Conservation (phyloP, 139 green algal species). For the Chlamydomonas sphaeroides region DNA sequence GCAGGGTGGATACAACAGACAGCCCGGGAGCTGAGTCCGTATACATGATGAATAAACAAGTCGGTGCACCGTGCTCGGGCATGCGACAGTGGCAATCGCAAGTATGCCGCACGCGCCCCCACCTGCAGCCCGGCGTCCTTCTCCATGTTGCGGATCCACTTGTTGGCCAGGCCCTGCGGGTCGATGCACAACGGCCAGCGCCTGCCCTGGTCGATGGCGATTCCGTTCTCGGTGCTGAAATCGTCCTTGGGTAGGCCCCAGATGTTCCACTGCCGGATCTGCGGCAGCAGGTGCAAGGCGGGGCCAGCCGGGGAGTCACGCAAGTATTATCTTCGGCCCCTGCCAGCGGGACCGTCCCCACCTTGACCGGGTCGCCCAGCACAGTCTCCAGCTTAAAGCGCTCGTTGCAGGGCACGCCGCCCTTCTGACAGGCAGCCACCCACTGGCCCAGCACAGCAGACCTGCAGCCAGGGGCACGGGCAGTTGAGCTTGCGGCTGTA, state of each 20-base stretch:
- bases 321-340: no score
- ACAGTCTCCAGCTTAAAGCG: constrained; percentile 71
- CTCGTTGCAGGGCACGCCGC: constrained; percentile 62
- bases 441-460: constrained; percentile 53
- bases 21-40: no score
- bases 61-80: no score
- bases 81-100: no score
- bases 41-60: no score
- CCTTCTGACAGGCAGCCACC: constrained; percentile 55
- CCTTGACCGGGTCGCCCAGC: constrained; percentile 78
- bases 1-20: no score
- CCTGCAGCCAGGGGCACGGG: constrained; percentile 32
- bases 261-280: constrained; percentile 84
- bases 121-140: constrained; percentile 64
- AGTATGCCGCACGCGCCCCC: no score
- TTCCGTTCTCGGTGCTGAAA: constrained; percentile 87
- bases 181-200: constrained; percentile 90
- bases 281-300: neutral
- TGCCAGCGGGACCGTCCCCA: no score
- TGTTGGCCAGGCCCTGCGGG: constrained; percentile 85
- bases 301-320: neutral
- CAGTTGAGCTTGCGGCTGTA: no score
- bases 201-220: constrained; percentile 77
- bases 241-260: constrained; percentile 86
- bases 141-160: constrained; percentile 88